Evolutionary conservation across 2,329 filamentous ascomycete species (phyloP), one percentile per base, ranked within the genome.

Genomic region (Pseudogymnoascus sp.): DNA sequence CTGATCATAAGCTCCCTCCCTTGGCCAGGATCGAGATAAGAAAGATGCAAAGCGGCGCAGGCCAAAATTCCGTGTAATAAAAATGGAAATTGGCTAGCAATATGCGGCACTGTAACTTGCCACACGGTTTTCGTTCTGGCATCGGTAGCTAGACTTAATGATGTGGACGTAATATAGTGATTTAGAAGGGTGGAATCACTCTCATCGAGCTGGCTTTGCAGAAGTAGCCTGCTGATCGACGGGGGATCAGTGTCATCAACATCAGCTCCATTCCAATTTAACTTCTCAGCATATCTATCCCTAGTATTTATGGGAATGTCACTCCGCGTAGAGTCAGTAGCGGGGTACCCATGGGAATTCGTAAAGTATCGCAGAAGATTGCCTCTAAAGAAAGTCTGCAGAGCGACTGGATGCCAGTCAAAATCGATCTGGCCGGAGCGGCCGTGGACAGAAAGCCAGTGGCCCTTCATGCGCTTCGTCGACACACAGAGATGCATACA

Each of bases 21-120:
- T 34, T 46, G 18, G 0, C 18, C 21, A 10, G 67, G 64, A 38
- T 65, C n/a, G 3, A 66, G 46, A 63, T 64, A 59, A 10, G 65
- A 64, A n/a, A 67, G 64, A 56, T 69, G 67, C 23, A 68, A 42
- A 40, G 66, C 60, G 0, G 78, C 70, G 34, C 75, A 73, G 5
- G 77, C 76, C 10, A 79, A 66, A 2, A 79, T 70, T 10, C 77
- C 74, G 63, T 79, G 74, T 66, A 79, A 72, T 0, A 79, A 67
- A 42, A 76, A 78, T 0, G 67, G 66, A 42, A 76, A 69, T 1
- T 65, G 62, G 6, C 73, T 67, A 28, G 75, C 76, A 53, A 75
- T 67, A 46, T 72, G 70, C 1, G 76, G 74, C 14, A 74, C 70
- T 1, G 69, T 66, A 8, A 73, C 63, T 61, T 68, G 70, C 75